Evolutionary conservation across 345 rosid species (phyloP), one percentile per base, ranked within the genome.

Genomic region (Gossypium mustelinum): DNA sequence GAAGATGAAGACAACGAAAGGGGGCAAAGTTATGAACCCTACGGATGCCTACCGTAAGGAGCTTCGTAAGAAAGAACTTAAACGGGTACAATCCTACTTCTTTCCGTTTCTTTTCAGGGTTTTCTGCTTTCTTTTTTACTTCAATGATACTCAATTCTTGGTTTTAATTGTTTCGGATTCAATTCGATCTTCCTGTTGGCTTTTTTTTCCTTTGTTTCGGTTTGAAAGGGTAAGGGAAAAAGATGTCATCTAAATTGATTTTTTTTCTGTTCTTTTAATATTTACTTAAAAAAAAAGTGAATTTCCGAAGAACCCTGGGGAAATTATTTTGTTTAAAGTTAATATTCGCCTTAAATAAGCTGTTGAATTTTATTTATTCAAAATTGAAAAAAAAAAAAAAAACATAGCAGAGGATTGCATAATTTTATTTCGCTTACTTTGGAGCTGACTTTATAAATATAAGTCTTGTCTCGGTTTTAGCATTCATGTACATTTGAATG

Each of bases 1-100:
- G 61, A 81, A 83, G 81, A 93, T 95, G 99, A 95, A 95, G 97
- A 95, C 99, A 76, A 93, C 99, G 20, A 95, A 93, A 76, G 99
- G 98, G 81, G 99, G 99, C 76, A 93, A 95, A 78, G 97, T 93
- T 75, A 93, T 95, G 98, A 95, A 95, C 88, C 99, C 99, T 76
- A 95, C 98, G 65, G 99, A 95, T 70, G 99, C 99, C 47, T 95
- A 91, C 70, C 98, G 99, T 50, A 95, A 95, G 84, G 91, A 95
- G 91, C 86, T 88, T 51, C 98, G 98, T 27, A 95, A 93, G 86
- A 90, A 87, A 78, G 98, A 95, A 80, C 84, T 95, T 65, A 95
- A 91, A 83, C 89, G 99, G 87, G 99, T 85, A 84, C 75, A 67
- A 47, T 13, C 7, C 16, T 4, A 9, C 17, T 24, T 16, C 59